phyloP scores from a whole-genome alignment of 352 stramenopile genomes.

The Pythium oligandrum region DNA sequence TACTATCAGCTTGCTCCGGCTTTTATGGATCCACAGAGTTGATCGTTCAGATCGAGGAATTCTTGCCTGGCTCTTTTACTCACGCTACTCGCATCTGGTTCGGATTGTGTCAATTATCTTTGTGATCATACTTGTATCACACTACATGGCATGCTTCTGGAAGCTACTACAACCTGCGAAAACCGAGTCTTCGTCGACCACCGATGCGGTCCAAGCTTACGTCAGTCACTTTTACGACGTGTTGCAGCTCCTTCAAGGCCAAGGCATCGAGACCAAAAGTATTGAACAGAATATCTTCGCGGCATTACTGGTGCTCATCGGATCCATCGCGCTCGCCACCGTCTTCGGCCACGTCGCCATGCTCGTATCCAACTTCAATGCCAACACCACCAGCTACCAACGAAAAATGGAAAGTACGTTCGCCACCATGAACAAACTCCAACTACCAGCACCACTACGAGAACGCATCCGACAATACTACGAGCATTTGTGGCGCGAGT shows the following conservation, averaged over 20 bases:
- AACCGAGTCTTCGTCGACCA: neutral
- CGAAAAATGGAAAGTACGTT: conserved; percentile 64
- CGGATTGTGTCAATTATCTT: conserved; percentile 15
- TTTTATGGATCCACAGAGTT: conserved; percentile 9
- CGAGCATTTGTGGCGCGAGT: conserved; percentile 56
- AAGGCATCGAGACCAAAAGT: conserved; percentile 26
- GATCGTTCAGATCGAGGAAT: conserved; percentile 5
- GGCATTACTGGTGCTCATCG: conserved; percentile 33
- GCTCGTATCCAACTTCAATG: conserved; percentile 52
- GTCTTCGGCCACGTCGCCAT: conserved; percentile 62
- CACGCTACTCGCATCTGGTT: conserved; percentile 23
- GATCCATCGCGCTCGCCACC: conserved; percentile 49
- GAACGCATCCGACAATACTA: conserved; percentile 67
- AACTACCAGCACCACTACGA: conserved; percentile 36
- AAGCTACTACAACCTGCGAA: conserved; percentile 1
- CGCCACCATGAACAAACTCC: conserved; percentile 43
- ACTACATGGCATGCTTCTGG: conserved; percentile 23
- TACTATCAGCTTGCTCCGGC: neutral
- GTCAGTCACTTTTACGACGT: conserved; percentile 10
- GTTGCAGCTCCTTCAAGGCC: conserved; percentile 44
- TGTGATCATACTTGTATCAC: conserved; percentile 15
- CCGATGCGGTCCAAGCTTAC: neutral
- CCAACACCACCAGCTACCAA: conserved; percentile 43
- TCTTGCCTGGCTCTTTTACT: conserved; percentile 27
- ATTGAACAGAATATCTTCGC: conserved; percentile 35